A percentile compares a stretch with the other conserved stretches of the same genome.
These are phyloP conservation scores for Xylaria multiplex DNA, from an alignment of 2,329 filamentous ascomycete genomes.

Conservation along the genomic window DNA sequence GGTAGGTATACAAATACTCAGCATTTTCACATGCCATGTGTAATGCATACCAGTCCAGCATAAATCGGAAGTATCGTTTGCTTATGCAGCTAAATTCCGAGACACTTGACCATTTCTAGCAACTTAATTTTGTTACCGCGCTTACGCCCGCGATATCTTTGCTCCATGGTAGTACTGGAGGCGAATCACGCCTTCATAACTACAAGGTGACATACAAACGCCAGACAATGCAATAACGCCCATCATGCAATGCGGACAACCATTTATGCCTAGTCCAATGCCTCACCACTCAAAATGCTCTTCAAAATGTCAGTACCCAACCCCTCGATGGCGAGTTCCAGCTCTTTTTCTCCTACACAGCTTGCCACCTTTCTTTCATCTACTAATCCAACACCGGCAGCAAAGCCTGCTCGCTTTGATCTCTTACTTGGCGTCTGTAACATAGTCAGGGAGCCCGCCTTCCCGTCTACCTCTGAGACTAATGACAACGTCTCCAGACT, in stretches of 20 bases:
- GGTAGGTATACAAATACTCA: no score
- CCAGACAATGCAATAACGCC: constrained; percentile 32
- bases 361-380: constrained; percentile 85
- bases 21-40: no score
- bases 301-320: constrained; percentile 69
- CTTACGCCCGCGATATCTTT: not conserved
- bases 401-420: constrained; percentile 65
- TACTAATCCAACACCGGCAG: constrained; percentile 56
- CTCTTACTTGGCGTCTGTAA: constrained; percentile 77
- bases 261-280: constrained; percentile 58
- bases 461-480: constrained; percentile 75
- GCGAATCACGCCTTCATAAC: not conserved
- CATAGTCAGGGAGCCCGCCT: constrained; percentile 71
- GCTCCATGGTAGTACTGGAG: not conserved
- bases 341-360: constrained; percentile 81
- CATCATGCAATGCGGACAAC: constrained; percentile 22
- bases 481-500: constrained; percentile 90
- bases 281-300: constrained; percentile 70
- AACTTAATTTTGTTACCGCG: not conserved
- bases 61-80: not conserved
- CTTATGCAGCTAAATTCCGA: not conserved
- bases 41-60: not conserved
- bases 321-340: constrained; percentile 74
- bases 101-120: not conserved
- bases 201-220: constrained; percentile 17